Conservation (phyloP, 2,329 filamentous ascomycete genomes). For the Apiospora kogelbergensis region DNA sequence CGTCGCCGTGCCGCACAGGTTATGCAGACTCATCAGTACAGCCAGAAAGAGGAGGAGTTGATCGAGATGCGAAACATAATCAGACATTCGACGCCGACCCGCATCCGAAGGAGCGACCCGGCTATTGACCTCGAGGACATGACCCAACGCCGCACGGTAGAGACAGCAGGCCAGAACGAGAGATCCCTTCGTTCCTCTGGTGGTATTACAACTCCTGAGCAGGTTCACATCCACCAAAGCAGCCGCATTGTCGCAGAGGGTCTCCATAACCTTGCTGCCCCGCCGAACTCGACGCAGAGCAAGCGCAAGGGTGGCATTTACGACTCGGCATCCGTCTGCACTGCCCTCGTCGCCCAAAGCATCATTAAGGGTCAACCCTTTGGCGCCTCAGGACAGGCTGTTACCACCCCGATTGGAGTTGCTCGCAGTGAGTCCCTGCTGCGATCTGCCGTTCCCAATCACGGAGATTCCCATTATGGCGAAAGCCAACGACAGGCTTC, state of each 20-base stretch:
- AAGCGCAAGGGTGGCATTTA: background rate
- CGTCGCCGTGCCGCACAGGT: background rate
- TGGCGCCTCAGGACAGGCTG: background rate
- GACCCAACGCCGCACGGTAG: background rate
- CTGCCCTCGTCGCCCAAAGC: background rate
- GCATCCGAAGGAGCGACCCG: background rate
- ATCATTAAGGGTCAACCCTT: background rate
- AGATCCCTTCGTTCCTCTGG: background rate
- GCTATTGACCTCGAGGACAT: background rate
- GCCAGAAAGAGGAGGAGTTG: background rate
- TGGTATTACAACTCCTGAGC: background rate
- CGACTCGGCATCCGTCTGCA: background rate
- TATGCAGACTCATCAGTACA: background rate
- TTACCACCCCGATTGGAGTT: background rate
- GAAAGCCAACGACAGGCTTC: background rate
- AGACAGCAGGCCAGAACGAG: background rate
- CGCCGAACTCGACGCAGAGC: background rate
- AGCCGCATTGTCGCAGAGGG: background rate
- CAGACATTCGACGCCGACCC: background rate
- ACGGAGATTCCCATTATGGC: background rate
- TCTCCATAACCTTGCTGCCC: background rate
- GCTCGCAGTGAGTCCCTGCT: slow-evolving; percentile 4
- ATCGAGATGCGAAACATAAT: background rate
- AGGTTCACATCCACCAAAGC: background rate
- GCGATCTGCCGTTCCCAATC: background rate